Evolutionary conservation across 768 basidiomycete species (phyloP).

Genomic region (Dacryopinax spathularia): DNA sequence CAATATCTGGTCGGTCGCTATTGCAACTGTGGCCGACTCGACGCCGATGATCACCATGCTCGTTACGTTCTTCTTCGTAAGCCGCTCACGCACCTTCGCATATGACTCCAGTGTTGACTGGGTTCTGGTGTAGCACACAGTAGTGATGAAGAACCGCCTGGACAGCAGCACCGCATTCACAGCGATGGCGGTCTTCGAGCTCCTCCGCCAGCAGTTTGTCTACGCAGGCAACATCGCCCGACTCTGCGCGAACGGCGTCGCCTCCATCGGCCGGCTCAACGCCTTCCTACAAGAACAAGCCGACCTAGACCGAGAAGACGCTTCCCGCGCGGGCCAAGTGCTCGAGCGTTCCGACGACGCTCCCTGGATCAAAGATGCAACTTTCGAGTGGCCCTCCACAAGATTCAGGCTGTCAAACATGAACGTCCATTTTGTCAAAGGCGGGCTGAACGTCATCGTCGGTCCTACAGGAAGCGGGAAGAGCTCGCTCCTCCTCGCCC

Average conservation of each 20-base stretch:
- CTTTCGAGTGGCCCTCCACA: slow-evolving; percentile 1
- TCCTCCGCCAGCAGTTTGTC: slow-evolving; percentile 2
- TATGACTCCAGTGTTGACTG: not conserved
- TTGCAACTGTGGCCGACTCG: not conserved
- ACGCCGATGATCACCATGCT: slow-evolving; percentile 2
- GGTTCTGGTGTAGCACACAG: not conserved
- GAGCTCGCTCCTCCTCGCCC: slow-evolving; percentile 44
- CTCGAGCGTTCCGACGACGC: not conserved
- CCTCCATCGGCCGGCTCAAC: not conserved
- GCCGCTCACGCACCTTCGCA: not conserved
- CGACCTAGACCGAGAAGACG: not conserved
- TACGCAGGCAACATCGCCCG: slow-evolving; percentile 3
- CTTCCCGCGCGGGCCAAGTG: not conserved
- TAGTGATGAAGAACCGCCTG: not conserved
- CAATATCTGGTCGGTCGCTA: not conserved
- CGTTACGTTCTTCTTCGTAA: slow-evolving; percentile 1
- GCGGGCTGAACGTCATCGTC: slow-evolving; percentile 43
- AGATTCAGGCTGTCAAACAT: slow-evolving; percentile 44
- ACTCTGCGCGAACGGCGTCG: not conserved
- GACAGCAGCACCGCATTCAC: slow-evolving; percentile 1
- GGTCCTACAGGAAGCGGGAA: slow-evolving; percentile 62
- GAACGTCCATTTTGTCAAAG: slow-evolving; percentile 42
- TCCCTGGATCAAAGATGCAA: not conserved
- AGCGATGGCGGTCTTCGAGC: not conserved
- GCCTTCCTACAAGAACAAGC: not conserved